A percentile compares a stretch with the other conserved stretches of the same genome.
phyloP scores from a whole-genome alignment of 352 stramenopile genomes.

The Sclerospora graminicola region DNA sequence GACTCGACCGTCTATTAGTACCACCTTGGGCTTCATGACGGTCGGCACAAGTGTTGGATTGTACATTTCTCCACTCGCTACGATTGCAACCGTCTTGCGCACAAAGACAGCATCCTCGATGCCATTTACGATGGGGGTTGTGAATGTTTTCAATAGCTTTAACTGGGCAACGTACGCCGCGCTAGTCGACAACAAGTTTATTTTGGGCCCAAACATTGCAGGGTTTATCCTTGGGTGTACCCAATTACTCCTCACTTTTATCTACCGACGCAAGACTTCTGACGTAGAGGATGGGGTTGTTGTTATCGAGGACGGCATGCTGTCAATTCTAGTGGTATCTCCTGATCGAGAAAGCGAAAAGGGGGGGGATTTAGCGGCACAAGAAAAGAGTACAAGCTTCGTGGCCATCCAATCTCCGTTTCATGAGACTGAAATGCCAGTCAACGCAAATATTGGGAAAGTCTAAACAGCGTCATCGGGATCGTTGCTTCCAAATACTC shows the following conservation, averaged over 20 bases:
- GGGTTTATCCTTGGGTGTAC: slow-evolving; percentile 17
- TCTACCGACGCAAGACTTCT: slow-evolving; percentile 21
- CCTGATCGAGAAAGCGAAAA: slow-evolving; percentile 2
- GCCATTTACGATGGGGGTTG: slow-evolving; percentile 16
- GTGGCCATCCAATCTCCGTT: slow-evolving; percentile 7
- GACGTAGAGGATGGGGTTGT: not conserved
- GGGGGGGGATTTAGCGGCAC: not conserved
- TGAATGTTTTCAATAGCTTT: slow-evolving; percentile 12
- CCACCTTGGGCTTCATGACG: slow-evolving; percentile 36
- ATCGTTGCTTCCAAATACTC: too few relatives aligned
- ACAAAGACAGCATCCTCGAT: slow-evolving; percentile 18
- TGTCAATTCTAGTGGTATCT: slow-evolving; percentile 5
- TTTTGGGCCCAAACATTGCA: slow-evolving; percentile 27
- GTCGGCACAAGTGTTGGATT: slow-evolving; percentile 39
- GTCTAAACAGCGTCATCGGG: too few relatives aligned
- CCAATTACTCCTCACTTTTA: slow-evolving; percentile 30
- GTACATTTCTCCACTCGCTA: slow-evolving; percentile 45
- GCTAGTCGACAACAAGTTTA: slow-evolving; percentile 14
- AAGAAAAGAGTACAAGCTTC: slow-evolving; percentile 7
- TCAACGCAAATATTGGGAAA: not conserved
- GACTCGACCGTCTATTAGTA: slow-evolving; percentile 14
- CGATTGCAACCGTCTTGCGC: slow-evolving; percentile 23
- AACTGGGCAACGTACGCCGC: slow-evolving; percentile 5
- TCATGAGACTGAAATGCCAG: not conserved
- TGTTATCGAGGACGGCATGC: not conserved